Base-by-base conservation (phyloP, 1,139 yeast genomes). In the Scheffersomyces stambukii region DNA sequence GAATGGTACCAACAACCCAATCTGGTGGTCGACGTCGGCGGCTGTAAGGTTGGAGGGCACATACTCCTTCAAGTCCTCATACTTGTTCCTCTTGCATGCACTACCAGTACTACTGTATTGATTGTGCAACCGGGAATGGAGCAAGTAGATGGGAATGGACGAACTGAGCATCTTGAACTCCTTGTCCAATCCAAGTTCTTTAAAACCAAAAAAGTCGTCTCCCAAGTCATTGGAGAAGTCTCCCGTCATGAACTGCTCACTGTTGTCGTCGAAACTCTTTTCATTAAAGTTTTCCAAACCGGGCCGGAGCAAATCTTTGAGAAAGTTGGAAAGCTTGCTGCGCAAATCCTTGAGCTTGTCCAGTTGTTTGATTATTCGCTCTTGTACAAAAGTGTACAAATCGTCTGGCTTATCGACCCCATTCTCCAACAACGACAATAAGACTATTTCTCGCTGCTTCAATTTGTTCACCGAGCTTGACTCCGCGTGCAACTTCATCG, bases 151-250 rank as follows among this genome's bases (percentile, higher is more conserved):
- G 2, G 99, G 98, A 20, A 93, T 88, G 0, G 95, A 76, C 4
- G 88, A 72, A 18, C 91, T 81, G 32, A 89, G 60, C 53, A 89
- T 64, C n/a, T 93, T 89, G 53, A 85, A 81, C 52, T 93, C 99
- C 47, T 81, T 84, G 48, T 91, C 98, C 39, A 93, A 64, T 0
- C 98, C 98, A 27, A 93, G 66, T 43, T 89, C 97, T 48, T 75
- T 82, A 63, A 93, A 93, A 0, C 99, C 99, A 61, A 93, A 93
- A 68, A 89, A 91, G 57, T 93, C 99, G 43, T 83, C 94, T 9
- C 98, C 98, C 28, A 91, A 64, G 40, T 88, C 96, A 46, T 77
- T 82, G 1, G 96, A 81, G 51, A 91, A 93, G 46, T 88, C 96
- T 35, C 99, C 99, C 13, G 93, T 84, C 44, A 89, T 63, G 48